phyloP scores from a whole-genome alignment of 441 rosid species.

The Populus tomentosa region DNA sequence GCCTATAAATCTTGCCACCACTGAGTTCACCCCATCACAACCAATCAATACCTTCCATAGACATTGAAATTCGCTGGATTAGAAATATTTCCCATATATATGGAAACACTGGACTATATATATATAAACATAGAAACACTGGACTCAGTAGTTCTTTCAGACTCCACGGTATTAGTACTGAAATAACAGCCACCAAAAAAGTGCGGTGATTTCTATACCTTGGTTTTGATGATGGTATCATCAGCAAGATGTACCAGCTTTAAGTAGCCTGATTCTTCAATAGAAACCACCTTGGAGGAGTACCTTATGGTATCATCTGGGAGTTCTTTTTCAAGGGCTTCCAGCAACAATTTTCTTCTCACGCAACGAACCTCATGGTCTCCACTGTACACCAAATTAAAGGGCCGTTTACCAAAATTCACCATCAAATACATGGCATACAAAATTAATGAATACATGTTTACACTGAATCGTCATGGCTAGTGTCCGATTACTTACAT shows the following conservation, averaged over 20 bases:
- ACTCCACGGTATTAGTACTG: too few relatives aligned
- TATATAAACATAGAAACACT: too few relatives aligned
- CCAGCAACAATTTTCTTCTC: slow-evolving; percentile 53
- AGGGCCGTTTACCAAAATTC: neutral
- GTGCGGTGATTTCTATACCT: slow-evolving; percentile 30
- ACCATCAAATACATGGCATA: neutral
- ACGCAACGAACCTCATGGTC: slow-evolving; percentile 48
- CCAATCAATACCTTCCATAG: slow-evolving; percentile 52
- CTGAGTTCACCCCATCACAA: slow-evolving; percentile 77
- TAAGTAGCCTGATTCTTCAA: slow-evolving; percentile 45
- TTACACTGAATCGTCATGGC: neutral
- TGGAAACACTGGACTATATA: too few relatives aligned
- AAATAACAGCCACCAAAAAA: neutral
- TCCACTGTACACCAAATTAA: slow-evolving; percentile 14
- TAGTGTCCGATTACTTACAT: slow-evolving; percentile 11
- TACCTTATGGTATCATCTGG: slow-evolving; percentile 55
- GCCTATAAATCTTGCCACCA: slow-evolving; percentile 64
- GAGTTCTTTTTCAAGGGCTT: slow-evolving; percentile 50
- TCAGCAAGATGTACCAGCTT: slow-evolving; percentile 62
- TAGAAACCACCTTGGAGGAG: slow-evolving; percentile 61
- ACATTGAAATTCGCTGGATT: neutral
- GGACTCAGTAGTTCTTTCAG: too few relatives aligned
- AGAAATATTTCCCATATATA: neutral
- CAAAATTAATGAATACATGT: neutral
- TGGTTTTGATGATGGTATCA: slow-evolving; percentile 57